Evolutionary conservation across 148 eudicot genomes (phyloP).

Genomic region (Dysphania ambrosioides): DNA sequence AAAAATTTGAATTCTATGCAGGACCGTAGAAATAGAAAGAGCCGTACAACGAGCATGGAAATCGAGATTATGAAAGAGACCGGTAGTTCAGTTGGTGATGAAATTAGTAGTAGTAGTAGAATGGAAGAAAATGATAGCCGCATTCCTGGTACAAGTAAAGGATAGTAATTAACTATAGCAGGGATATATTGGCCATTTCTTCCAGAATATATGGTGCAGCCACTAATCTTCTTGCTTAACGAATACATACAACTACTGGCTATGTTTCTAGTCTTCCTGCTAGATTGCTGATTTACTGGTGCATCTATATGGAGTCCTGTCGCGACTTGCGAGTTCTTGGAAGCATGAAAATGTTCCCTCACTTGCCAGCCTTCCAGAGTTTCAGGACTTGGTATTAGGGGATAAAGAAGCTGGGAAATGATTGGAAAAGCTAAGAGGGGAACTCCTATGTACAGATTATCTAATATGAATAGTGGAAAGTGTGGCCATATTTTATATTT

Average conservation of each 20-base stretch:
- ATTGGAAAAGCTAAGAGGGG: constrained; percentile 1
- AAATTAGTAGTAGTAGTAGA: constrained; percentile 32
- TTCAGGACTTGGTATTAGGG: background rate
- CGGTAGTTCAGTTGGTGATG: constrained; percentile 45
- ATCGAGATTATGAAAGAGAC: constrained; percentile 62
- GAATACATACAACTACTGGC: background rate
- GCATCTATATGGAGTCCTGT: background rate
- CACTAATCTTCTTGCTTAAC: background rate
- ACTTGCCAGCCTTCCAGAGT: background rate
- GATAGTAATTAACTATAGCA: background rate
- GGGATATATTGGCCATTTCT: background rate
- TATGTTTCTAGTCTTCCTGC: background rate
- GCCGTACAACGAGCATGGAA: constrained; percentile 78
- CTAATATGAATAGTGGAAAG: constrained; percentile 9
- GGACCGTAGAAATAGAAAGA: constrained; percentile 76
- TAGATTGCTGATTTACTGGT: background rate
- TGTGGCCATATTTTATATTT: background rate
- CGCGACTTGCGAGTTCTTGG: background rate
- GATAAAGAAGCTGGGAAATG: background rate
- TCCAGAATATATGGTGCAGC: background rate
- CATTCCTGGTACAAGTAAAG: constrained; percentile 31
- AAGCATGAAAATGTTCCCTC: background rate
- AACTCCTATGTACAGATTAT: constrained; percentile 25
- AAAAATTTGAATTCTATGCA: constrained; percentile 33
- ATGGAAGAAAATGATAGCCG: constrained; percentile 35